Conservation (phyloP, 352 stramenopile species). For the Thraustochytrium striatum region DNA sequence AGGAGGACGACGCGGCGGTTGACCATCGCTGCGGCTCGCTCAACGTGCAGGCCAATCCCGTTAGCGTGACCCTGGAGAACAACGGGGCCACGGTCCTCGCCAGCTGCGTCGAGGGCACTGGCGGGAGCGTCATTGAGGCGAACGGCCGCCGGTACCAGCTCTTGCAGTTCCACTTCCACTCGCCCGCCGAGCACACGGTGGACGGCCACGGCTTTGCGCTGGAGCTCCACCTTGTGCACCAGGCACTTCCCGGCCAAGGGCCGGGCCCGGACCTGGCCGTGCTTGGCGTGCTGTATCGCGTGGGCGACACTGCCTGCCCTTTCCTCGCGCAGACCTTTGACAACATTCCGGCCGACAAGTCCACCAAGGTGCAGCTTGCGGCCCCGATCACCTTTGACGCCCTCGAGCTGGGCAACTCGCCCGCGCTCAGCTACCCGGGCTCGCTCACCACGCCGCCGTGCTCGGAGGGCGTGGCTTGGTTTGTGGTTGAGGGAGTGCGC, state of each 20-base stretch:
- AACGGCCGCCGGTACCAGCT: constrained; percentile 15
- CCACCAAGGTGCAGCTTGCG: not conserved
- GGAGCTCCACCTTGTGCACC: constrained; percentile 68
- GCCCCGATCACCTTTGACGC: constrained; percentile 39
- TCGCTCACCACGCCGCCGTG: constrained; percentile 71
- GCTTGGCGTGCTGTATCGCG: constrained; percentile 63
- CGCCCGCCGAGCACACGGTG: constrained; percentile 66
- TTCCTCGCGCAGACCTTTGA: constrained; percentile 68
- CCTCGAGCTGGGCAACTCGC: constrained; percentile 54
- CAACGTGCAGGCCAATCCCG: not conserved
- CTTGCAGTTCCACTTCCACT: constrained; percentile 35
- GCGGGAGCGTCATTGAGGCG: constrained; percentile 4
- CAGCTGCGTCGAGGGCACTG: constrained; percentile 7
- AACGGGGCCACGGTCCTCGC: not conserved
- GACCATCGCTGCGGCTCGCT: not conserved
- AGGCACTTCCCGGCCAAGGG: constrained; percentile 59
- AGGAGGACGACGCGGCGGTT: not conserved
- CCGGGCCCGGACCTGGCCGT: constrained; percentile 57
- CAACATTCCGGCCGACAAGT: constrained; percentile 56
- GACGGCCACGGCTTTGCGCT: constrained; percentile 62
- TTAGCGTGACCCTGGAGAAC: not conserved
- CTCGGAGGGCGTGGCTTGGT: constrained; percentile 68
- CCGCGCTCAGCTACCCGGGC: constrained; percentile 57
- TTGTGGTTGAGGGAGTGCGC: constrained; percentile 56
- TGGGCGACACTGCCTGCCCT: constrained; percentile 57